Percentiles rank a stretch among this genome's conserved stretches.
Evolutionary conservation across 371 early-diverging fungal genomes (phyloP).

Genomic region (Capillidium rhysosporum): DNA sequence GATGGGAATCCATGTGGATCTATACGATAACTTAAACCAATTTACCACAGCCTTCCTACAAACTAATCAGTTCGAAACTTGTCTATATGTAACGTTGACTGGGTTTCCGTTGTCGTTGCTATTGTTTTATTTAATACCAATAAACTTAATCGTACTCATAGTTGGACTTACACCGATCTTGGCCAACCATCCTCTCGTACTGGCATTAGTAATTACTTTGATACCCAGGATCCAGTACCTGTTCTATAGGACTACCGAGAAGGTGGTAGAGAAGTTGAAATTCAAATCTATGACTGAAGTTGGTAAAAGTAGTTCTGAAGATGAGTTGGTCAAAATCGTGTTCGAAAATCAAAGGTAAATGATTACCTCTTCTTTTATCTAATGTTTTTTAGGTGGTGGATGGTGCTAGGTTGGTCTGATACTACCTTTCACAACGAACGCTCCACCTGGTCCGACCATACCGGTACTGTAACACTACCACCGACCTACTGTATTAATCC

Average conservation of each 20-base stretch:
- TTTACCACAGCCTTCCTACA: not conserved
- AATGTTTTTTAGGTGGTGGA: not conserved
- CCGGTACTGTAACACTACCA: not conserved
- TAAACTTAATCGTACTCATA: not conserved
- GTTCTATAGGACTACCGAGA: no score
- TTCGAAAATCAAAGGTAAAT: slow-evolving; percentile 3
- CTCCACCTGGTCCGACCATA: not conserved
- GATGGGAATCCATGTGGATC: not conserved
- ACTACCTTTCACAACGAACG: not conserved
- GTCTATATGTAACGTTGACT: not conserved
- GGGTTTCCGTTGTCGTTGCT: not conserved
- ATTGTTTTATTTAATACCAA: not conserved
- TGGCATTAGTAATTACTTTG: not conserved
- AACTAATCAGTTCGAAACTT: not conserved
- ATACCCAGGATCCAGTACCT: not conserved
- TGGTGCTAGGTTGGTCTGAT: not conserved
- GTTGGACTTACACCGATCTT: not conserved
- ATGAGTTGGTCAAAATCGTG: not conserved
- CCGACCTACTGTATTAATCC: not conserved
- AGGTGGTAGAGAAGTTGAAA: no score
- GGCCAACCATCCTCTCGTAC: not conserved
- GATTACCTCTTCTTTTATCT: not conserved
- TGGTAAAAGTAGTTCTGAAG: not conserved
- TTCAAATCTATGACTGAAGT: not conserved
- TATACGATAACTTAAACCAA: not conserved